These are phyloP conservation scores for Lavandula angustifolia DNA, from an alignment of 257 asterid genomes.

Conservation along the genomic window DNA sequence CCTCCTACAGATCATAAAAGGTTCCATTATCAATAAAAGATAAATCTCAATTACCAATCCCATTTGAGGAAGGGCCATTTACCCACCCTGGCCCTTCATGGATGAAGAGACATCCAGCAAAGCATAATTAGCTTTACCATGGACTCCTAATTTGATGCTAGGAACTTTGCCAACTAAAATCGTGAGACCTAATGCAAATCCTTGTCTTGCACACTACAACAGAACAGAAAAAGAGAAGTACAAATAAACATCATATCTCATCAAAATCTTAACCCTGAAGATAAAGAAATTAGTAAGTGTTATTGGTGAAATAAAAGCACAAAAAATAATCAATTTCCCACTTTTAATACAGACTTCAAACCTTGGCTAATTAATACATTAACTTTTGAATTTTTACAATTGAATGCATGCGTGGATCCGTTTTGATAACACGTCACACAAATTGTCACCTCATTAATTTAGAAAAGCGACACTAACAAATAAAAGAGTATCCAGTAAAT, in stretches of 20 bases:
- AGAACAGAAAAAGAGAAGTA: slow-evolving; percentile 27
- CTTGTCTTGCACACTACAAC: slow-evolving; percentile 95
- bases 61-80: background rate
- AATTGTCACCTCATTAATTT: no score
- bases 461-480: no score
- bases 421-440: no score
- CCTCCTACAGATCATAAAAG: slow-evolving; percentile 62
- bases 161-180: slow-evolving; percentile 65
- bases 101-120: slow-evolving; percentile 86
- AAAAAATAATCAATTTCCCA: no score
- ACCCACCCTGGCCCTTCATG: slow-evolving; percentile 99
- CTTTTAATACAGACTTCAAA: no score
- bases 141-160: slow-evolving; percentile 73
- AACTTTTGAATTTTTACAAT: no score
- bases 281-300: no score
- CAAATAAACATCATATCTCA: slow-evolving; percentile 4
- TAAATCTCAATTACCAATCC: slow-evolving; percentile 11
- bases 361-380: no score
- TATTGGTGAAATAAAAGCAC: no score
- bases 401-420: no score
- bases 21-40: slow-evolving; percentile 28
- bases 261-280: no score
- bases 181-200: slow-evolving; percentile 89
- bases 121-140: slow-evolving; percentile 66
- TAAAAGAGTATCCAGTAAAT: no score